phyloP scores from a whole-genome alignment of 805 yeast genomes.

The Debaryomyces castellii region DNA sequence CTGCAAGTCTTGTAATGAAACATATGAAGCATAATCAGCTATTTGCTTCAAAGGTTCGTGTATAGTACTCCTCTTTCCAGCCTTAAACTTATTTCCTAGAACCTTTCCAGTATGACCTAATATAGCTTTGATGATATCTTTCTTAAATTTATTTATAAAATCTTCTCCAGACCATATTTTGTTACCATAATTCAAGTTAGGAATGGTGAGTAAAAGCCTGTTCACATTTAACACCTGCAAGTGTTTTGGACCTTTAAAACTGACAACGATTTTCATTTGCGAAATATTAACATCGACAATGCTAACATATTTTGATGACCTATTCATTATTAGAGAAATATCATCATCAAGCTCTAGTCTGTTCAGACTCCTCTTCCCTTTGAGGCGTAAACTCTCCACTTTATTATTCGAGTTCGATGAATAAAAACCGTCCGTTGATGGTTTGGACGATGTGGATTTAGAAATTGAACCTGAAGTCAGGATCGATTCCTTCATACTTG shows the following conservation, averaged over 20 bases:
- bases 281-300: constrained; percentile 36
- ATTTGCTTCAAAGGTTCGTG: constrained; percentile 40
- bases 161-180: constrained; percentile 68
- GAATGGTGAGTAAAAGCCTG: constrained; percentile 65
- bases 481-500: neutral
- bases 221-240: constrained; percentile 74
- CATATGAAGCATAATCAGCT: constrained; percentile 34
- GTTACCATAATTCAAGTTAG: constrained; percentile 47
- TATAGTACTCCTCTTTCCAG: constrained; percentile 27
- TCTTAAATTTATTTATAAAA: constrained; percentile 58
- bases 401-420: constrained; percentile 1
- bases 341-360: constrained; percentile 27
- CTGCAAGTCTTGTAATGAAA: constrained; percentile 41
- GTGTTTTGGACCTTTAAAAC: constrained; percentile 75
- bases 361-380: constrained; percentile 5
- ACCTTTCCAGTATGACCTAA: constrained; percentile 73
- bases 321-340: constrained; percentile 37
- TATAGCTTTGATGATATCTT: constrained; percentile 57
- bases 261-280: constrained; percentile 50
- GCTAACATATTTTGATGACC: constrained; percentile 44
- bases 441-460: constrained; percentile 3
- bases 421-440: constrained; percentile 7
- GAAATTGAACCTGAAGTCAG: neutral
- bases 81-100: constrained; percentile 68
- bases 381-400: neutral